Conservation (phyloP, 2,329 filamentous ascomycete genomes). For the Teratosphaeria gauchensis region DNA sequence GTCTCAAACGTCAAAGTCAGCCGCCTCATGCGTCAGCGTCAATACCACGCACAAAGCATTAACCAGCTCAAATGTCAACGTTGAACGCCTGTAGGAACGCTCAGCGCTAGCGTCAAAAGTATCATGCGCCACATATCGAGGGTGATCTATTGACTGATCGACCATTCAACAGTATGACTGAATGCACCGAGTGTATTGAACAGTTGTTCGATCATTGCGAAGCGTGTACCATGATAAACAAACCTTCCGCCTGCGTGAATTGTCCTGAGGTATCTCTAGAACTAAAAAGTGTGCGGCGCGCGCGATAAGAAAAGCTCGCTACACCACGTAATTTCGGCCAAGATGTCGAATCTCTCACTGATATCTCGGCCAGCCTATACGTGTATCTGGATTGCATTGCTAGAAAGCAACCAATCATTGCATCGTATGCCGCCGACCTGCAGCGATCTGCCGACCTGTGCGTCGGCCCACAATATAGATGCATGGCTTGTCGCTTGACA, state of each 20-base stretch:
- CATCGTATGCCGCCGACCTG: not conserved
- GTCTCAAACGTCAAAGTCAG: not conserved
- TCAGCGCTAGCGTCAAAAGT: too few species aligned
- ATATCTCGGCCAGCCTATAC: not conserved
- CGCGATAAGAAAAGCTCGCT: not conserved
- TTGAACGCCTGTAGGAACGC: not conserved
- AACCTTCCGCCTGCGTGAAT: not conserved
- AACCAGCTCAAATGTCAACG: not conserved
- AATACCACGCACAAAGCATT: not conserved
- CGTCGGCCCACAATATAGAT: not conserved
- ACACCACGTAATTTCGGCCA: not conserved
- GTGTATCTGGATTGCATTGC: not conserved
- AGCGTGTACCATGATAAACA: too few species aligned
- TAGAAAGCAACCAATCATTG: not conserved
- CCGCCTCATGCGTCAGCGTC: not conserved
- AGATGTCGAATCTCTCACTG: not conserved
- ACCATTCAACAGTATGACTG: too few species aligned
- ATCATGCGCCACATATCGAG: too few species aligned
- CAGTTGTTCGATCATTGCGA: too few species aligned
- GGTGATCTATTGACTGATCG: too few species aligned
- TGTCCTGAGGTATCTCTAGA: not conserved
- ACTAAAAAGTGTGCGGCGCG: not conserved
- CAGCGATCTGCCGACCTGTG: not conserved
- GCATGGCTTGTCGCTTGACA: not conserved
- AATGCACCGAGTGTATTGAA: too few species aligned